Base-by-base conservation (phyloP, 2,329 filamentous ascomycete species). In the Hypoxylon sp. region DNA sequence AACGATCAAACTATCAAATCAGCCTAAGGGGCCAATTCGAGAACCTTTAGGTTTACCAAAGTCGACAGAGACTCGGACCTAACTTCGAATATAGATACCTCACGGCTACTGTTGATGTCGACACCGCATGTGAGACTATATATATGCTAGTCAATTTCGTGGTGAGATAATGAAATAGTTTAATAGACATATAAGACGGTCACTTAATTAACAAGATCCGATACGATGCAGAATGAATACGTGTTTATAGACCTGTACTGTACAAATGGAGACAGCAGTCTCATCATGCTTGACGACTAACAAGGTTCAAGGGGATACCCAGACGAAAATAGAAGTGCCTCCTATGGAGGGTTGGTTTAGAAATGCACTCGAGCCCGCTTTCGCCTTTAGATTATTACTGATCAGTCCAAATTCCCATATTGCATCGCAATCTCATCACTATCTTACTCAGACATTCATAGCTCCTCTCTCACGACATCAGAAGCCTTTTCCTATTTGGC, bases 401-500 rank as follows among this genome's bases (percentile, higher is more conserved):
- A 51, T 46, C 43, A 40, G 36, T 34, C 37, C 37, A 38, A 38
- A 52, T 46, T 43, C 29, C 45, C 35, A 34, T 50, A 23, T 46
- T 52, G 40, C 47, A 35, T 38, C 46, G 34, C 49, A 45, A 44
- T 56, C 34, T 49, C 46, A 41, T 49, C 32, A 46, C n/a, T 13
- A 48, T 35, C 44, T 42, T 26, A 52, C 35, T 38, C 31, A 12
- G 23, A 38, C 35, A 26, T 46, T 56, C 32, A 51, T 26, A 55
- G 44, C 21, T 54, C 47, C 43, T 48, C 34, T 37, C 17, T 20
- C 19, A 32, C 15, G 12, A 12, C n/a, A n/a, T 21, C 31, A 26
- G 26, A 15, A 17, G 12, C n/a, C 36, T 48, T 50, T 52, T 51
- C 25, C 42, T 72, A 71, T 78, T 91, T 94, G 63, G 93, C 82